These are phyloP conservation scores for Theileria orientalis DNA, from an alignment of 169 alveolate genomes.

Conservation along the genomic window DNA sequence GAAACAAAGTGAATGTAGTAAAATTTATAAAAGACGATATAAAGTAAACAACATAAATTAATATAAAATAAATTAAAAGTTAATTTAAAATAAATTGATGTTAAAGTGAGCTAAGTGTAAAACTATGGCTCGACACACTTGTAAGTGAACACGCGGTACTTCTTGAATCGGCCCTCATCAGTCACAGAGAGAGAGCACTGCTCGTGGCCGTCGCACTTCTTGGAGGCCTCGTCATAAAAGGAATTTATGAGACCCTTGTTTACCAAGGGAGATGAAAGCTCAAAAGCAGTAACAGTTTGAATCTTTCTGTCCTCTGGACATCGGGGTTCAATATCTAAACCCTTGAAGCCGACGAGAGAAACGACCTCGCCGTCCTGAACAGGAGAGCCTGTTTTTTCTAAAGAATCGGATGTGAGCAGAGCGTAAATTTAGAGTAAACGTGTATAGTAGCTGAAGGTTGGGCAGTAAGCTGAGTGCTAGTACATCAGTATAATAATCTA, in stretches of 20 bases:
- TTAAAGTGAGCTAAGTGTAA: background rate
- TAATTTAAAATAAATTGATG: background rate
- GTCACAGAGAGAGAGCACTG: slow-evolving; percentile 18
- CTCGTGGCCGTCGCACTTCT: slow-evolving; percentile 45
- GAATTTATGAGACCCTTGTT: slow-evolving; percentile 48
- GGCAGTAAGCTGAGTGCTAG: too few relatives aligned
- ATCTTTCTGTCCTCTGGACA: slow-evolving; percentile 55
- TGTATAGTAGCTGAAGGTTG: too few relatives aligned
- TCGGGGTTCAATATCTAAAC: slow-evolving; percentile 7
- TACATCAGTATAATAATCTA: background rate
- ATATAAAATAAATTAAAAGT: background rate
- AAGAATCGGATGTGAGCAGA: too few relatives aligned
- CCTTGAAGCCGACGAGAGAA: slow-evolving; percentile 11
- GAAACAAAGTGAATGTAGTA: background rate
- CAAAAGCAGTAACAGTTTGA: slow-evolving; percentile 10
- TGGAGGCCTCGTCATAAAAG: slow-evolving; percentile 3
- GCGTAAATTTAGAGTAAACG: too few relatives aligned
- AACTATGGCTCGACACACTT: slow-evolving; percentile 8
- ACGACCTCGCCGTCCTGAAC: slow-evolving; percentile 38
- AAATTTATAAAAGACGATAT: background rate
- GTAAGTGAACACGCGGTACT: slow-evolving; percentile 9
- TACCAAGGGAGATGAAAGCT: slow-evolving; percentile 18
- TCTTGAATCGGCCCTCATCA: slow-evolving; percentile 6
- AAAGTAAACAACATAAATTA: background rate
- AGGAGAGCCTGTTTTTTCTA: slow-evolving; percentile 12